Base-by-base conservation (phyloP, 2,329 filamentous ascomycete genomes). In the Fusarium metavorans region DNA sequence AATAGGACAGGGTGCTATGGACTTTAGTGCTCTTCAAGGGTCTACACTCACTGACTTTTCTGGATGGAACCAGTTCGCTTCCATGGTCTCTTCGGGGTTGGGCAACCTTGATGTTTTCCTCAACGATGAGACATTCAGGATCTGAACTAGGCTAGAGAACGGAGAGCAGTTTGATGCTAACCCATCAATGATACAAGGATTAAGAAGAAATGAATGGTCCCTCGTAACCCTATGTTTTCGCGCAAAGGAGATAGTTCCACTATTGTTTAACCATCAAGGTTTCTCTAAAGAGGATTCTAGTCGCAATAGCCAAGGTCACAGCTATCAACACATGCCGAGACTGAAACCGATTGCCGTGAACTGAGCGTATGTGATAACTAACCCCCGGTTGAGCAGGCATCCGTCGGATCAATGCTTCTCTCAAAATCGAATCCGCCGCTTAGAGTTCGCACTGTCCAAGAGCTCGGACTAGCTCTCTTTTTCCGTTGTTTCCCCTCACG, bases 51-150 rank as follows among this genome's bases (percentile, higher is more conserved):
- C 70, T 4, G 75, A 79, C 16, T 61, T 67, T 13, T 73, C 75
- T 0, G 77, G 77, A 1, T 79, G 77, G 77, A 64, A 60, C 6
- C 73, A 79, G 18, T 79, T 79, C 30, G 77, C 77, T 2, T 75
- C 75, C 0, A 79, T 79, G 77, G 66, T 79, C 1, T 78, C 77
- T 0, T 78, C 77, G 0, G 77, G 77, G 0, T 9, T 79, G 16
- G 77, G 77, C 1, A 79, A 79, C 18, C 61, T 79, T 2, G 77
- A 79, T 62, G 37, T 67, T 1, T 79, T 79, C 37, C 41, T 78
- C 6, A 62, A 69, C 45, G 76, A 77, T n/a, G 76, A 76, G 4
- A 59, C 68, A 0, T 77, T 54, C 30, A 54, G 27, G 27, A 20
- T 54, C 27, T 54, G 34, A 54, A n/a, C 16, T 6, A 34, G 27